These are phyloP conservation scores for Diaporthe sp. DNA, from an alignment of 2,329 filamentous ascomycete species.

Conservation along the genomic window DNA sequence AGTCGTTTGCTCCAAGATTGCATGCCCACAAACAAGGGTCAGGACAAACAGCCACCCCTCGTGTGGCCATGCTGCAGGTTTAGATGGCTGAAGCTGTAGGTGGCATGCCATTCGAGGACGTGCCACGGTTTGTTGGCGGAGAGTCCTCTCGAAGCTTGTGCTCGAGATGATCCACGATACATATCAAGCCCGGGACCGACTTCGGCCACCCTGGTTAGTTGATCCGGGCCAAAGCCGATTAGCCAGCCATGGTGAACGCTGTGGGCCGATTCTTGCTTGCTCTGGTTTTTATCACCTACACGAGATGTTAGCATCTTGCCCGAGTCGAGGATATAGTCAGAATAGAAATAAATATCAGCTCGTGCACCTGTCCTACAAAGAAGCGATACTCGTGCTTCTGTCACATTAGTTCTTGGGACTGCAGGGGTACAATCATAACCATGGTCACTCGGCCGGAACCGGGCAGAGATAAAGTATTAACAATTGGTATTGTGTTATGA, in stretches of 20 bases:
- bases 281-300: neutral
- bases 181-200: neutral
- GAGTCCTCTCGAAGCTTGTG: neutral
- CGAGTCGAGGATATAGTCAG: neutral
- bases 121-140: neutral
- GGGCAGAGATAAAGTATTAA: constrained; percentile 1
- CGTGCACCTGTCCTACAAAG: neutral
- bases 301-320: neutral
- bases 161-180: neutral
- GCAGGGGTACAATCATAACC: neutral
- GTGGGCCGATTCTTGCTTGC: neutral
- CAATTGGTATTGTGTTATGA: constrained; percentile 26
- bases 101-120: neutral
- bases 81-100: neutral
- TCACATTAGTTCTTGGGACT: neutral
- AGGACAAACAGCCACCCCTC: neutral
- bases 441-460: neutral
- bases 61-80: neutral
- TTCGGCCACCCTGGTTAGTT: neutral
- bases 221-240: neutral
- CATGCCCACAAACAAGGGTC: neutral
- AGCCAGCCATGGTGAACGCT: neutral
- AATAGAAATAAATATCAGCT: neutral
- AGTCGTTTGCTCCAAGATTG: constrained; percentile 9
- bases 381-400: neutral